These are phyloP conservation scores for Dichotomopilus funicola DNA, from an alignment of 2,329 filamentous ascomycete species.

Conservation along the genomic window DNA sequence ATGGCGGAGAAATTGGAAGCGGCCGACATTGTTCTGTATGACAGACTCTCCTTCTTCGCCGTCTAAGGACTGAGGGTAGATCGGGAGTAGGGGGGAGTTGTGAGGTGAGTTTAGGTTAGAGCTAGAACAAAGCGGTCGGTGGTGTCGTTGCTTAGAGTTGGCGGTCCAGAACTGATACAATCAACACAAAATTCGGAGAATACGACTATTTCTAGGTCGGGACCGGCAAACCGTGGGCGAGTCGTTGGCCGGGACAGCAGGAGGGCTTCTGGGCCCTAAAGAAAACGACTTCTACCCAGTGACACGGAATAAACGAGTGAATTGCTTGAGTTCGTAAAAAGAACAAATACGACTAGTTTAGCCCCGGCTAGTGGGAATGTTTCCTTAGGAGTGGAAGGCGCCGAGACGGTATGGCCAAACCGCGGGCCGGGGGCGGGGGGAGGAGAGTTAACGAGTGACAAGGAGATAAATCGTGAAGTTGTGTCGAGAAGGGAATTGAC, in stretches of 20 bases:
- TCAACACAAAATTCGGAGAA: no score
- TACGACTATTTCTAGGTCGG: no score
- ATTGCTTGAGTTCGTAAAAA: not conserved
- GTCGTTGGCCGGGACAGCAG: no score
- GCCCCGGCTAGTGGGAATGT: conserved; percentile 1
- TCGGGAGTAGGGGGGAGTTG: no score
- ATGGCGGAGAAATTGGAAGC: conserved; percentile 2
- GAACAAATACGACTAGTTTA: conserved; percentile 9
- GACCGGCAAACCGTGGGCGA: no score
- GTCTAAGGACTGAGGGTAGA: no score
- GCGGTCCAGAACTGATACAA: no score
- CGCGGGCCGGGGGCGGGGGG: not conserved
- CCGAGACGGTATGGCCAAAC: conserved; percentile 4
- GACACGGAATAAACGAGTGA: not conserved
- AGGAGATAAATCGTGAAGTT: not conserved
- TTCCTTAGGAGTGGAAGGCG: conserved; percentile 2
- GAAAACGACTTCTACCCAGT: not conserved
- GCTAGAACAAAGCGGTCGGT: no score
- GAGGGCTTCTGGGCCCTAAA: no score
- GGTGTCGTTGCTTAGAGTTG: no score
- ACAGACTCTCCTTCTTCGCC: not conserved
- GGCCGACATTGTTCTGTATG: conserved; percentile 6
- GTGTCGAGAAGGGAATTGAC: not conserved
- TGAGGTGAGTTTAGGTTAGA: no score
- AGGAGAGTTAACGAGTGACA: no score